Conservation (phyloP, 768 basidiomycete species). For the Rhizopogon salebrosus region DNA sequence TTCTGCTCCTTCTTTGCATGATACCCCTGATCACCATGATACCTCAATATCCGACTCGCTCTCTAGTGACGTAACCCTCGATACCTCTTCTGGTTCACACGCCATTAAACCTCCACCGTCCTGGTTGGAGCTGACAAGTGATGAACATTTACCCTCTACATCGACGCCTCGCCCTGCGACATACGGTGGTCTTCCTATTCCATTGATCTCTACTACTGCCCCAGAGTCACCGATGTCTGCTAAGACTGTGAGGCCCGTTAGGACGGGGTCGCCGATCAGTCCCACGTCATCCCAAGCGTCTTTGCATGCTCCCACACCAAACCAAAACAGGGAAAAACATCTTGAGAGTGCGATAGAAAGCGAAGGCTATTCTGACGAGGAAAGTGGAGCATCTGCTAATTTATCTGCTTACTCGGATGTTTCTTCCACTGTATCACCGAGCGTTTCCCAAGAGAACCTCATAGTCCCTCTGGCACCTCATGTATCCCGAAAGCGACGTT, state of each 20-base stretch:
- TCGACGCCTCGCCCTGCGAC: constrained; percentile 16
- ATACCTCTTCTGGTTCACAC: constrained; percentile 20
- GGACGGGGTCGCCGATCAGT: constrained; percentile 5
- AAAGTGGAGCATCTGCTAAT: constrained; percentile 24
- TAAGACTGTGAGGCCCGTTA: constrained; percentile 13
- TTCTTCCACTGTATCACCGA: constrained; percentile 20
- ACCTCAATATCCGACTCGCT: constrained; percentile 16
- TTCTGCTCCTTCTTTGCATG: constrained; percentile 36
- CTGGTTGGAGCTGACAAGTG: constrained; percentile 23
- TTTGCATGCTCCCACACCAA: constrained; percentile 24
- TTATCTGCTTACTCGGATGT: constrained; percentile 28
- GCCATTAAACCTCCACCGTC: constrained; percentile 21
- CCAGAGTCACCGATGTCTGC: constrained; percentile 34
- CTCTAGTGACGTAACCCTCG: constrained; percentile 3
- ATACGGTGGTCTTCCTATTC: constrained; percentile 44
- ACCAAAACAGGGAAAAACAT: constrained; percentile 16
- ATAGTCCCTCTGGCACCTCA: constrained; percentile 13
- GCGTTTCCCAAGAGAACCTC: constrained; percentile 24
- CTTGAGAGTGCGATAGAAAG: constrained; percentile 23
- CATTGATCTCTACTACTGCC: constrained; percentile 47
- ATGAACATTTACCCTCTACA: constrained; percentile 14
- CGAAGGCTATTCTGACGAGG: constrained; percentile 28
- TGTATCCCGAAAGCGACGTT: constrained; percentile 13
- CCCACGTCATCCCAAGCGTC: constrained; percentile 18
- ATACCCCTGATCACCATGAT: constrained; percentile 24